Evolutionary conservation across 140 eudicot genomes (phyloP), one percentile per base, ranked within the genome.

Genomic region (Cichorium intybus): DNA sequence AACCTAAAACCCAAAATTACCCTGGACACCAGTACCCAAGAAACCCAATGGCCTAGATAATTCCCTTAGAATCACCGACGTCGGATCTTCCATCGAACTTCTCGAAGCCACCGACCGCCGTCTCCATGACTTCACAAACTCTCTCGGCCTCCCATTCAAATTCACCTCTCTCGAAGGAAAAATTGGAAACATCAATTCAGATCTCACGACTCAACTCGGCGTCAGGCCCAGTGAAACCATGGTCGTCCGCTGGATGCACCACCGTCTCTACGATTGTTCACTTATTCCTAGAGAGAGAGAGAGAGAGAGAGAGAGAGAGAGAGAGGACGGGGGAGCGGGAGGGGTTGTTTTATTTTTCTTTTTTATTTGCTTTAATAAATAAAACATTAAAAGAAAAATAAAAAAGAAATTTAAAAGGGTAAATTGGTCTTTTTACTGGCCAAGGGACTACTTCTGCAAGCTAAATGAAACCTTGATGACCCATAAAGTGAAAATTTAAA

Each of bases 41-140:
- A 92, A 92, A 77, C 99, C 99, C 6, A 92, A 92, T n/a, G n/a
- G n/a, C n/a, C n/a, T n/a, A n/a, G n/a, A n/a, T n/a, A 79, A 71
- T 47, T 83, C 95, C 0, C 37, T 88, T 0, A 37, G 73, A 51
- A 75, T 88, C 26, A 90, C 97, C 41, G 97, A 89, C 3, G 71
- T 90, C 72, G 97, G 97, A 9, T 57, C 89, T 0, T 79, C 93
- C 0, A 37, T 69, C 5, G 84, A 80, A 7, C 76, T 84, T 4
- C 78, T 90, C 9, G 73, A 76, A 68, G 81, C 87, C 2, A 90
- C 97, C 15, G 95, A 95, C 0, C 69, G 73, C 0, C 74, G 97
- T 3, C 75, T 90, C 7, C 79, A 85, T 0, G 97, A 87, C 10
- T 90, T 90, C 64, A 95, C 97, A 0, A 62, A 39, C 41, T 77